Evolutionary conservation across 331 rosid species (phyloP).

Genomic region (Pyracantha coccinea): DNA sequence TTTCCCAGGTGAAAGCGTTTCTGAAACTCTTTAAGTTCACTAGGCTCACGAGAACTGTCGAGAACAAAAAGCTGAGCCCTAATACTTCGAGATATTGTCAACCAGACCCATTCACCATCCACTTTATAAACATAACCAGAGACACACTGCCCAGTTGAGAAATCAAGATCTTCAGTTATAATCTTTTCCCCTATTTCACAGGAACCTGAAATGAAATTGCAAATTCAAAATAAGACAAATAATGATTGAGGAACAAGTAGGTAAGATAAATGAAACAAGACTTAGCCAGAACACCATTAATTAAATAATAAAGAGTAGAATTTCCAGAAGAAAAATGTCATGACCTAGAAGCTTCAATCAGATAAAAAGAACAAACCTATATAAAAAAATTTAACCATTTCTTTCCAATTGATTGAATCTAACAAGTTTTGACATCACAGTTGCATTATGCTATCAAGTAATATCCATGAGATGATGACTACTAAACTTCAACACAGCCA

Average conservation of each 20-base stretch:
- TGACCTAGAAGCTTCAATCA: neutral
- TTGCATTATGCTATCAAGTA: neutral
- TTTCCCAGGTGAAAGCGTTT: conserved; percentile 58
- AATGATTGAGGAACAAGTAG: neutral
- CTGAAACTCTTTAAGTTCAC: conserved; percentile 58
- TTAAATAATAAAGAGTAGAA: neutral
- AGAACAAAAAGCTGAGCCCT: conserved; percentile 72
- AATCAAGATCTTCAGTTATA: conserved; percentile 29
- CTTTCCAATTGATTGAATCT: neutral
- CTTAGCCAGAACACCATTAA: neutral
- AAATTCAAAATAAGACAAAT: conserved; percentile 2
- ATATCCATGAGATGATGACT: neutral
- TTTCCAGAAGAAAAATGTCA: neutral
- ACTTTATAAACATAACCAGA: conserved; percentile 76
- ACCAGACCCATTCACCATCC: conserved; percentile 77
- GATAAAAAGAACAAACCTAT: neutral
- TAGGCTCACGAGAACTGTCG: conserved; percentile 71
- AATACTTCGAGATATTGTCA: conserved; percentile 55
- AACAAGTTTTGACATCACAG: neutral
- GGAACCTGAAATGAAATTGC: conserved; percentile 41
- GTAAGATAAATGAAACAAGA: neutral
- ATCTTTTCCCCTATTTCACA: conserved; percentile 26
- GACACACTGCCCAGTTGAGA: conserved; percentile 49
- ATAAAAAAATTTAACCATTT: neutral
- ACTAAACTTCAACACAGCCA: neutral